Conservation (phyloP, 345 rosid genomes). For the Mercurialis annua region DNA sequence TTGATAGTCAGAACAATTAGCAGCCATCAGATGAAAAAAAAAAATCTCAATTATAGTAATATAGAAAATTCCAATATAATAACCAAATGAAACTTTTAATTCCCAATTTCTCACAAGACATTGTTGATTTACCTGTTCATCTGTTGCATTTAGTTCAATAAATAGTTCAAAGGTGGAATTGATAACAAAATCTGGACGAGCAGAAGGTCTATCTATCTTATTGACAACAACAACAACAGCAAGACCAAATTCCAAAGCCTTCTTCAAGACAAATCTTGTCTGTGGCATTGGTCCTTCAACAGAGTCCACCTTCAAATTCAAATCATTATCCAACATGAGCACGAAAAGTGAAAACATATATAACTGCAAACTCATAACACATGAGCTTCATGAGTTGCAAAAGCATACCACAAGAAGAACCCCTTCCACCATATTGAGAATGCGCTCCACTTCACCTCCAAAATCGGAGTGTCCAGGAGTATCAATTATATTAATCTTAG, state of each 20-base stretch:
- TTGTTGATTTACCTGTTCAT: constrained; percentile 71
- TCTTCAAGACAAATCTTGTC: constrained; percentile 92
- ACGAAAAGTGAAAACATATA: background rate
- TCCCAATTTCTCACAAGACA: constrained; percentile 5
- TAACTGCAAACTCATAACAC: background rate
- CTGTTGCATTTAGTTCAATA: constrained; percentile 93
- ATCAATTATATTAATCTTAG: constrained; percentile 87
- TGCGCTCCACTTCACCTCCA: constrained; percentile 99
- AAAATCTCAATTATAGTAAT: background rate
- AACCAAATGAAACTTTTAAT: background rate
- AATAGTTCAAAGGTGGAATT: constrained; percentile 96
- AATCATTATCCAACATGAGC: background rate
- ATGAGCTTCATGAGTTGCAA: constrained; percentile 15
- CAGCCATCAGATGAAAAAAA: background rate
- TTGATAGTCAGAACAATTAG: background rate
- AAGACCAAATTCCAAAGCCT: constrained; percentile 95
- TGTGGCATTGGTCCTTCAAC: constrained; percentile 99
- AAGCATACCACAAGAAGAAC: constrained; percentile 88
- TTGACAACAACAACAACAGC: constrained; percentile 96
- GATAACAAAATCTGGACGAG: constrained; percentile 89
- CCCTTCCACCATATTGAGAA: constrained; percentile 98
- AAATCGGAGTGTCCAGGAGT: constrained; percentile 99
- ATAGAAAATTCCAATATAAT: background rate
- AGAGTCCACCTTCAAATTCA: constrained; percentile 71
- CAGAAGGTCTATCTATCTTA: constrained; percentile 93